A percentile compares a stretch with the other conserved stretches of the same genome.
Conservation (phyloP, 1,139 yeast species). For the Spathaspora sp. region DNA sequence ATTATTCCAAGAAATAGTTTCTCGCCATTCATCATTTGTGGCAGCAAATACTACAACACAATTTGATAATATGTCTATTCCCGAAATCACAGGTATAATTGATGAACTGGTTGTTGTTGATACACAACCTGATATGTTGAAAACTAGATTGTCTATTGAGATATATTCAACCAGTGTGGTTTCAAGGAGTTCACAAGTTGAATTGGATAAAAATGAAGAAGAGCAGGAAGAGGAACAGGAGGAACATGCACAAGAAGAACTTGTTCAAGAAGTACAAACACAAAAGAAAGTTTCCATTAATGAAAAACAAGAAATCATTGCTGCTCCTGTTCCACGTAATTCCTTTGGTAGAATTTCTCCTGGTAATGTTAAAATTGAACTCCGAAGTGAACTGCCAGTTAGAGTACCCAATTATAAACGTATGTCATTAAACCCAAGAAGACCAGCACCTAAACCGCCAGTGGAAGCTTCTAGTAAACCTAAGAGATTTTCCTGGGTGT, state of each 20-base stretch:
- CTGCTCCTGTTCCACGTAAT: background rate
- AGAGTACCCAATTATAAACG: conserved; percentile 9
- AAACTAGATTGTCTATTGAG: conserved; percentile 27
- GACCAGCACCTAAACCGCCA: conserved; percentile 44
- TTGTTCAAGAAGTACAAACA: conserved; percentile 2
- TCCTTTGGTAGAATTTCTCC: background rate
- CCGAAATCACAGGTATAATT: conserved; percentile 14
- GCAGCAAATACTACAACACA: conserved; percentile 12
- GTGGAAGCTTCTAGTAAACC: conserved; percentile 12
- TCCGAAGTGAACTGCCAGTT: background rate
- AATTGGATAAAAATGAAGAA: conserved; percentile 8
- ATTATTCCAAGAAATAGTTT: conserved; percentile 5
- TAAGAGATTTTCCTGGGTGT: conserved; percentile 27
- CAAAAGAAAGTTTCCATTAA: conserved; percentile 7
- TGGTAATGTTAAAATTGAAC: background rate
- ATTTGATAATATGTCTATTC: conserved; percentile 15
- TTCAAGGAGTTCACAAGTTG: conserved; percentile 12
- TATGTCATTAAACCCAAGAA: conserved; percentile 40
- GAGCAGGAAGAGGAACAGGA: conserved; percentile 7
- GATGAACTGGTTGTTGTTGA: conserved; percentile 9
- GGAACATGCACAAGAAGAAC: conserved; percentile 1
- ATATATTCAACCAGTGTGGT: conserved; percentile 24
- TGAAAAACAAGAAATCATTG: conserved; percentile 9
- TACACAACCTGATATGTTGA: conserved; percentile 9
- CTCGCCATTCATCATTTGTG: conserved; percentile 9